phyloP scores from a whole-genome alignment of 768 basidiomycete genomes.

The Butyriboletus loyo region DNA sequence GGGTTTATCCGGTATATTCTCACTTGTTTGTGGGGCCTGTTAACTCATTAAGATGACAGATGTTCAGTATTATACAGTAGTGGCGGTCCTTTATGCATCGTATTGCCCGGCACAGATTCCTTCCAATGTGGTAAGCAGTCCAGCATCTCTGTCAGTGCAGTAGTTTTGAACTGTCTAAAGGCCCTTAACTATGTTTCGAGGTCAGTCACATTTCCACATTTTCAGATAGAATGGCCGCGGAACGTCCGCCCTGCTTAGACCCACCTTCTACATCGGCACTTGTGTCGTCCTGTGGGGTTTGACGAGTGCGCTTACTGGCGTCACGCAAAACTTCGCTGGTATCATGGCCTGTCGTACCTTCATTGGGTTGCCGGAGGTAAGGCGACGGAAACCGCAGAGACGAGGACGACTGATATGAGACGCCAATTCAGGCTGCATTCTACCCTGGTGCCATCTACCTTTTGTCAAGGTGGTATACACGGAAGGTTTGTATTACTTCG shows the following conservation, averaged over 20 bases:
- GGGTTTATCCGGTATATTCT: constrained; percentile 38
- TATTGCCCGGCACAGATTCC: constrained; percentile 59
- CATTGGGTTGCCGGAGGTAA: constrained; percentile 59
- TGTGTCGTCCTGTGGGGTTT: constrained; percentile 65
- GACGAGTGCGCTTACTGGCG: constrained; percentile 60
- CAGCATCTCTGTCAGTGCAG: neutral
- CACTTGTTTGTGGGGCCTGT: neutral
- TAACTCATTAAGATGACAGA: constrained; percentile 30
- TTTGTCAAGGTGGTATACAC: constrained; percentile 27
- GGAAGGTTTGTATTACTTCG: constrained; percentile 8
- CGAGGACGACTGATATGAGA: neutral
- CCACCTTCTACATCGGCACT: constrained; percentile 57
- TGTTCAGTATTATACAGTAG: constrained; percentile 51
- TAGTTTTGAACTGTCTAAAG: constrained; percentile 28
- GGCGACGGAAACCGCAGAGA: neutral
- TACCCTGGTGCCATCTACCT: constrained; percentile 54
- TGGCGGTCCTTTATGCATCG: constrained; percentile 57
- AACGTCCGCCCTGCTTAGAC: constrained; percentile 34
- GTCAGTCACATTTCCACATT: constrained; percentile 25
- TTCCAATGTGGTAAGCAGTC: constrained; percentile 9
- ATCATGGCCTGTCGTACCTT: constrained; percentile 59
- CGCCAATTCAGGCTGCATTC: constrained; percentile 46
- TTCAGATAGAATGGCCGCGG: neutral
- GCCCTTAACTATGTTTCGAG: constrained; percentile 52
- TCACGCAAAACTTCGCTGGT: constrained; percentile 52